phyloP scores from a whole-genome alignment of 2,329 filamentous ascomycete species.

The Cladosporium austrohemisphaericum region DNA sequence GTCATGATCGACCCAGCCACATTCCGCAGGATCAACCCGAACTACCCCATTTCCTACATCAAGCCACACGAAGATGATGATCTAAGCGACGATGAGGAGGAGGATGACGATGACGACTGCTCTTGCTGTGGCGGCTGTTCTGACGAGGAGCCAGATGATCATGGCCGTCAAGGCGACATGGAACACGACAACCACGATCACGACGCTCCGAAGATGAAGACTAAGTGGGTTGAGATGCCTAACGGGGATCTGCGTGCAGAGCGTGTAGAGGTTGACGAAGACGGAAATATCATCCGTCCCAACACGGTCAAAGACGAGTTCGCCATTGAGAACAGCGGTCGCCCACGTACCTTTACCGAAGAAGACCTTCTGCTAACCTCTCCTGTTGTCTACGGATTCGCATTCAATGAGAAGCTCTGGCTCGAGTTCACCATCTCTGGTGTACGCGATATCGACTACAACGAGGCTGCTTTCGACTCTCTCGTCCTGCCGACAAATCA shows the following conservation, averaged over 20 bases:
- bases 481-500: constrained; percentile 66
- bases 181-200: constrained; percentile 43
- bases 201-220: constrained; percentile 33
- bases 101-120: constrained; percentile 37
- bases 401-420: constrained; percentile 86
- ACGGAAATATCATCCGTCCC: constrained; percentile 39
- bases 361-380: constrained; percentile 82
- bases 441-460: constrained; percentile 78
- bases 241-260: constrained; percentile 48
- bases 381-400: constrained; percentile 79
- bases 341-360: constrained; percentile 57
- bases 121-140: constrained; percentile 36
- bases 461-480: constrained; percentile 75
- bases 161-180: constrained; percentile 30
- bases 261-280: constrained; percentile 51
- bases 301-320: constrained; percentile 23
- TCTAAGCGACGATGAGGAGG: constrained; percentile 50
- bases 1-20: constrained; percentile 84
- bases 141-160: not conserved
- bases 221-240: constrained; percentile 46
- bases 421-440: constrained; percentile 79
- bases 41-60: constrained; percentile 73
- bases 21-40: constrained; percentile 80
- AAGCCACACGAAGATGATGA: constrained; percentile 62
- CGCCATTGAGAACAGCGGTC: constrained; percentile 21